Percentiles rank a stretch among this genome's conserved stretches.
These are phyloP conservation scores for Stachybotrys elegans DNA, from an alignment of 2,329 filamentous ascomycete genomes.

Conservation along the genomic window DNA sequence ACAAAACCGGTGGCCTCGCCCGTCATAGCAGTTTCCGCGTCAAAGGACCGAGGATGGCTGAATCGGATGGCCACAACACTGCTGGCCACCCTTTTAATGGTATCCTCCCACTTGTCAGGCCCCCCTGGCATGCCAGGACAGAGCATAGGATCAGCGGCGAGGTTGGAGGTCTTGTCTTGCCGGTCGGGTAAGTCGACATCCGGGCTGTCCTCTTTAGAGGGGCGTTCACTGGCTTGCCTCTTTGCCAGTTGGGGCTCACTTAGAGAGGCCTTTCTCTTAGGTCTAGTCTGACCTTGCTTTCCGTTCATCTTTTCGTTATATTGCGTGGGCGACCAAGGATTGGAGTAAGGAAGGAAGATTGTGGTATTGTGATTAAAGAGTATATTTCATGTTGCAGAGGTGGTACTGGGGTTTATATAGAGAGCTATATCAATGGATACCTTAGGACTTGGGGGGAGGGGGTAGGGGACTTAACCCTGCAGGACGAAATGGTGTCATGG, in stretches of 20 bases:
- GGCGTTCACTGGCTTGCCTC: conserved; percentile 38
- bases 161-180: conserved; percentile 36
- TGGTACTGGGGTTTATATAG: too few species aligned
- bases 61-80: conserved; percentile 99
- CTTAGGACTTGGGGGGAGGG: too few species aligned
- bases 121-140: conserved; percentile 32
- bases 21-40: conserved; percentile 89
- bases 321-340: too few species aligned
- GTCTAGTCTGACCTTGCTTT: conserved; percentile 32
- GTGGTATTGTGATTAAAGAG: too few species aligned
- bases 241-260: conserved; percentile 29
- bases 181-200: conserved; percentile 31
- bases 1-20: conserved; percentile 98
- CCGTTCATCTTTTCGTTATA: conserved; percentile 38
- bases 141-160: conserved; percentile 25
- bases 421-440: too few species aligned
- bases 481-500: too few species aligned
- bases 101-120: conserved; percentile 79
- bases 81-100: conserved; percentile 87
- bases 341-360: too few species aligned
- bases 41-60: conserved; percentile 95
- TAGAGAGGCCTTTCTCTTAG: conserved; percentile 48
- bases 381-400: too few species aligned
- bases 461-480: too few species aligned
- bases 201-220: conserved; percentile 44